Evolutionary conservation across 148 eudicot genomes (phyloP).

Genomic region (Tetragonia tetragonoides): DNA sequence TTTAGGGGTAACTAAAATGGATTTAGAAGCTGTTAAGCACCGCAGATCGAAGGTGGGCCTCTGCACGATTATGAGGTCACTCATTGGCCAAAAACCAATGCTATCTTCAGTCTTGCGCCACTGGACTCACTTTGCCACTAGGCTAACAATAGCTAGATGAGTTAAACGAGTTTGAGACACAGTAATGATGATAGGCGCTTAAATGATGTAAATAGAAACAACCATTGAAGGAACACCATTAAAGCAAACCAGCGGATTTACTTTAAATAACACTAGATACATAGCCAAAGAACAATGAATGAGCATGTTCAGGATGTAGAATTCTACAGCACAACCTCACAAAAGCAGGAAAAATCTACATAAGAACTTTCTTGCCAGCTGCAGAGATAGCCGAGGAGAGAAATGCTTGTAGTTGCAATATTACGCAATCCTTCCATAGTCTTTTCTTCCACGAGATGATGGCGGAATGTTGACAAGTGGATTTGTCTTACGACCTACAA

Average conservation of each 20-base stretch:
- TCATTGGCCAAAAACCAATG: neutral
- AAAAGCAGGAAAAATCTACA: slow-evolving; percentile 7
- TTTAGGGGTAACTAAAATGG: no score
- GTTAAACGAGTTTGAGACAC: neutral
- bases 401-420: slow-evolving; percentile 11
- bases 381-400: slow-evolving; percentile 12
- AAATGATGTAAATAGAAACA: slow-evolving; percentile 18
- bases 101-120: neutral
- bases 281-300: slow-evolving; percentile 23
- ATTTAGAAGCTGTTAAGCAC: no score
- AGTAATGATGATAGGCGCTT: slow-evolving; percentile 23
- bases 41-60: no score
- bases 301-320: slow-evolving; percentile 22
- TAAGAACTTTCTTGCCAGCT: slow-evolving; percentile 9
- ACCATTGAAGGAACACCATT: slow-evolving; percentile 10
- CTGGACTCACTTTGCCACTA: neutral
- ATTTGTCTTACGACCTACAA: slow-evolving; percentile 74
- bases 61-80: neutral
- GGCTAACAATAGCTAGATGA: neutral
- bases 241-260: slow-evolving; percentile 30
- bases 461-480: slow-evolving; percentile 57
- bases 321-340: slow-evolving; percentile 28
- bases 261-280: slow-evolving; percentile 20
- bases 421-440: slow-evolving; percentile 62
- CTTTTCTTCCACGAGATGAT: slow-evolving; percentile 72